Percentiles rank a stretch among this genome's conserved stretches.
Evolutionary conservation across 495 filamentous ascomycete species (phyloP).

Genomic region (Hapsidospora chrysogenum): DNA sequence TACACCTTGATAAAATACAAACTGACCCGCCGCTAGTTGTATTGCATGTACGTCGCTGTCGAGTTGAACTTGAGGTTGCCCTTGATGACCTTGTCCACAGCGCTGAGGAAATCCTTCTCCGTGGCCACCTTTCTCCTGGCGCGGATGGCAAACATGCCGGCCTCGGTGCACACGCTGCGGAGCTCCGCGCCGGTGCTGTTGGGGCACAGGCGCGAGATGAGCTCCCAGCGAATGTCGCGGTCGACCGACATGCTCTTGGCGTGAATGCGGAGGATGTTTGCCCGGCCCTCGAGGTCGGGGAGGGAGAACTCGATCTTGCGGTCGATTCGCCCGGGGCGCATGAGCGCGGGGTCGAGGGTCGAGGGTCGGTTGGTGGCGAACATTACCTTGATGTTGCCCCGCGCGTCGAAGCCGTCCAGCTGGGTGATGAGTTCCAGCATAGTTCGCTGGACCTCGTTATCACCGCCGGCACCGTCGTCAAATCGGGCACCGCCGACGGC

Average conservation of each 20-base stretch:
- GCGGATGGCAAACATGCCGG: slow-evolving; percentile 96
- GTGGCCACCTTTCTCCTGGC: slow-evolving; percentile 94
- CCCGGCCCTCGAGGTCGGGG: slow-evolving; percentile 88
- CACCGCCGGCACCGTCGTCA: slow-evolving; percentile 92
- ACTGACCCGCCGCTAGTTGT: slow-evolving; percentile 50
- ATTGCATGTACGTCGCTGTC: slow-evolving; percentile 96
- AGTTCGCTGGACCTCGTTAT: slow-evolving; percentile 98
- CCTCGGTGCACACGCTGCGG: slow-evolving; percentile 92
- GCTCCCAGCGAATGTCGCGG: slow-evolving; percentile 95
- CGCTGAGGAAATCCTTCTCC: slow-evolving; percentile 96
- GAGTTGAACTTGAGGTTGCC: slow-evolving; percentile 99
- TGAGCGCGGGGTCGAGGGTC: slow-evolving; percentile 87
- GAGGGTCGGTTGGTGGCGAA: slow-evolving; percentile 97
- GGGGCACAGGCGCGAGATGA: slow-evolving; percentile 90
- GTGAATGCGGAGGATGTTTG: slow-evolving; percentile 95
- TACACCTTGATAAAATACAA: not conserved
- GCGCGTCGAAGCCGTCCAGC: slow-evolving; percentile 89
- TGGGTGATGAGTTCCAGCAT: slow-evolving; percentile 99
- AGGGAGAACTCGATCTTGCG: slow-evolving; percentile 97
- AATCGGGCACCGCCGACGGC: slow-evolving; percentile 96
- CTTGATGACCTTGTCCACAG: slow-evolving; percentile 99
- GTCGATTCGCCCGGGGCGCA: slow-evolving; percentile 95
- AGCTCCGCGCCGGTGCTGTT: slow-evolving; percentile 94
- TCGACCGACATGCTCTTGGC: slow-evolving; percentile 99
- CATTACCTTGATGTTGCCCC: slow-evolving; percentile 99